Conservation (phyloP, 1,284 basidiomycete species). For the Leccinum holopus region DNA sequence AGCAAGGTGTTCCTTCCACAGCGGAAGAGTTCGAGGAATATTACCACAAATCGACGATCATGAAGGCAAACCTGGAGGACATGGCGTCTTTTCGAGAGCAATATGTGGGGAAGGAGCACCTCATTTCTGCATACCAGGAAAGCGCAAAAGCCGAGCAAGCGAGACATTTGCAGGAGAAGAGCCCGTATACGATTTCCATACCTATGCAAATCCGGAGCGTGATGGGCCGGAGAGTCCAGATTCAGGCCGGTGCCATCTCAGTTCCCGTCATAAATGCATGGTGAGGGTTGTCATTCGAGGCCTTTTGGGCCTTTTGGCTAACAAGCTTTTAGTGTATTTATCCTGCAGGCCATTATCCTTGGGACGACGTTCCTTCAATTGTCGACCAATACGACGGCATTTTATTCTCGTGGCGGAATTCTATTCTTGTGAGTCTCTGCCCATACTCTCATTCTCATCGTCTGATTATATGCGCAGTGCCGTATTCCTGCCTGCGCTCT, state of each 20-base stretch:
- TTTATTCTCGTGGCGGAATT: slow-evolving; percentile 80
- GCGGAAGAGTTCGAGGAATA: slow-evolving; percentile 57
- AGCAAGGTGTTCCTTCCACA: slow-evolving; percentile 54
- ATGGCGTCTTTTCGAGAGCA: slow-evolving; percentile 38
- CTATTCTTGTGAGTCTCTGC: slow-evolving; percentile 58
- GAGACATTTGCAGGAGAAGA: slow-evolving; percentile 36
- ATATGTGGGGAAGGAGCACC: slow-evolving; percentile 39
- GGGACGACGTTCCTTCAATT: slow-evolving; percentile 76
- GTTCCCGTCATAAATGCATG: slow-evolving; percentile 39
- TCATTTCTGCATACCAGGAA: slow-evolving; percentile 43
- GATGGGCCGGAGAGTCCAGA: slow-evolving; percentile 65
- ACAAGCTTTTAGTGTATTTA: slow-evolving; percentile 36
- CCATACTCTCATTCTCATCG: not conserved
- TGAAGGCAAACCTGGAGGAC: slow-evolving; percentile 34
- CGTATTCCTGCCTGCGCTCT: slow-evolving; percentile 33
- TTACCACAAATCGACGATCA: slow-evolving; percentile 35
- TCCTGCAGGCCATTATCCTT: slow-evolving; percentile 70
- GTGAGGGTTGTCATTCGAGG: slow-evolving; percentile 22
- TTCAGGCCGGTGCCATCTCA: slow-evolving; percentile 56
- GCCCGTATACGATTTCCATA: slow-evolving; percentile 51
- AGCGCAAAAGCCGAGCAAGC: slow-evolving; percentile 56
- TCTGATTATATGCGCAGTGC: slow-evolving; percentile 22
- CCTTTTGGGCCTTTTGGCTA: slow-evolving; percentile 30
- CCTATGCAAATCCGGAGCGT: slow-evolving; percentile 66
- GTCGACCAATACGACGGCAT: slow-evolving; percentile 60